Conservation (phyloP, 306 rosid genomes). For the Lithocarpus polystachyus region DNA sequence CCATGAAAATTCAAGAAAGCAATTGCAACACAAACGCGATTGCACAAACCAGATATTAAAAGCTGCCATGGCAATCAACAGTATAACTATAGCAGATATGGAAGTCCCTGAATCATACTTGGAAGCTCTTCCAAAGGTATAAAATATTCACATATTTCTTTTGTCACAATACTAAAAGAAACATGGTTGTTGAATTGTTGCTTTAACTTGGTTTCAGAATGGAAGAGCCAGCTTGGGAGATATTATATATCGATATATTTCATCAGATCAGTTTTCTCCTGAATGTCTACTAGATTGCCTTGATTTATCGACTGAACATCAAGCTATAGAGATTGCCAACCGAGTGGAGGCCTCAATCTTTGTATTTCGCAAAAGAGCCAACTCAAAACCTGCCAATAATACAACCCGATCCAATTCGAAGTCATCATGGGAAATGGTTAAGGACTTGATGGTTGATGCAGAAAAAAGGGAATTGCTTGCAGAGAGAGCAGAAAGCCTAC, state of each 20-base stretch:
- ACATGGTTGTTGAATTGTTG: constrained; percentile 3
- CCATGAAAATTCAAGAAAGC: constrained; percentile 60
- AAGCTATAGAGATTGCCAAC: constrained; percentile 86
- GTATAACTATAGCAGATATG: constrained; percentile 72
- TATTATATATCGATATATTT: constrained; percentile 77
- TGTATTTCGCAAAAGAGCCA: constrained; percentile 64
- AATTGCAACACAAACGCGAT: constrained; percentile 86
- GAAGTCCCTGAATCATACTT: constrained; percentile 82
- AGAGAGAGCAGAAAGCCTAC: constrained; percentile 84
- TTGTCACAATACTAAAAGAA: neutral
- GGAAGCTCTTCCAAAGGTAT: constrained; percentile 88
- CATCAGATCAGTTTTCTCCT: constrained; percentile 80
- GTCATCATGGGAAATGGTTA: constrained; percentile 97
- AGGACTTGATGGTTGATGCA: constrained; percentile 81
- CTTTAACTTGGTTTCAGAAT: constrained; percentile 57
- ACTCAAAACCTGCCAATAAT: constrained; percentile 43
- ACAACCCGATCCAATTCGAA: constrained; percentile 54
- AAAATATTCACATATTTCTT: neutral
- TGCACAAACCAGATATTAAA: constrained; percentile 82
- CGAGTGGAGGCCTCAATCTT: constrained; percentile 78
- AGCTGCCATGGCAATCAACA: constrained; percentile 91
- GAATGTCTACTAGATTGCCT: constrained; percentile 87
- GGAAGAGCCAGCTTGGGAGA: constrained; percentile 84
- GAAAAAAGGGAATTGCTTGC: constrained; percentile 88
- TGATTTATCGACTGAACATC: constrained; percentile 89